phyloP scores from a whole-genome alignment of 345 rosid species.

The Angophora floribunda region DNA sequence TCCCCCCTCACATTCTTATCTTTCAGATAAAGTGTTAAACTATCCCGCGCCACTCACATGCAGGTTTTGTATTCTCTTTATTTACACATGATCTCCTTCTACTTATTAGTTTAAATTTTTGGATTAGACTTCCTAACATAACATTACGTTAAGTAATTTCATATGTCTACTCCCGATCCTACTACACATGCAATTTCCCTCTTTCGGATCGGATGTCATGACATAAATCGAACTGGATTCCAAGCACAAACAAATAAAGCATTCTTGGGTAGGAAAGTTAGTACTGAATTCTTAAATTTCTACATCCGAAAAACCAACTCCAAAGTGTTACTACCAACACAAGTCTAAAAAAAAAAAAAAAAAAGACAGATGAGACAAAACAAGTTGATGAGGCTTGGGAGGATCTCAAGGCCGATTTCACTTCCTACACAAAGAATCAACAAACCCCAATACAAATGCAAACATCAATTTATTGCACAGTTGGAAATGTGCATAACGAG shows the following conservation, averaged over 20 bases:
- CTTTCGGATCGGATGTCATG: background rate
- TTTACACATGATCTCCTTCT: fast-evolving
- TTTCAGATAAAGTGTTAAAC: background rate
- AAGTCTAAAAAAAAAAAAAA: background rate
- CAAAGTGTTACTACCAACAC: background rate
- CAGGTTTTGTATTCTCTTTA: background rate
- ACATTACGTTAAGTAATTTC: background rate
- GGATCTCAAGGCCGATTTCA: background rate
- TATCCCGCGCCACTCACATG: background rate
- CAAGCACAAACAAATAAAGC: background rate
- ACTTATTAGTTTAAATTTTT: background rate
- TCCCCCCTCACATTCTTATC: background rate
- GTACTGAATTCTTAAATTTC: background rate
- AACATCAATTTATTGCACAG: background rate
- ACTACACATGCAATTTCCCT: fast-evolving
- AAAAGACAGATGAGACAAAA: background rate
- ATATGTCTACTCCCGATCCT: fast-evolving
- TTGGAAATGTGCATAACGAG: background rate
- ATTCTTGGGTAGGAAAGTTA: background rate
- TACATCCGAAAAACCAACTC: background rate
- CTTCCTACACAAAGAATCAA: background rate
- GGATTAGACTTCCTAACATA: too few species aligned
- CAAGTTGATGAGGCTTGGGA: background rate
- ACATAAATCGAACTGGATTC: background rate
- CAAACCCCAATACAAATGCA: background rate